Evolutionary conservation across 768 basidiomycete genomes (phyloP), one percentile per base, ranked within the genome.

Genomic region (Trichaptum fuscoviolaceum): DNA sequence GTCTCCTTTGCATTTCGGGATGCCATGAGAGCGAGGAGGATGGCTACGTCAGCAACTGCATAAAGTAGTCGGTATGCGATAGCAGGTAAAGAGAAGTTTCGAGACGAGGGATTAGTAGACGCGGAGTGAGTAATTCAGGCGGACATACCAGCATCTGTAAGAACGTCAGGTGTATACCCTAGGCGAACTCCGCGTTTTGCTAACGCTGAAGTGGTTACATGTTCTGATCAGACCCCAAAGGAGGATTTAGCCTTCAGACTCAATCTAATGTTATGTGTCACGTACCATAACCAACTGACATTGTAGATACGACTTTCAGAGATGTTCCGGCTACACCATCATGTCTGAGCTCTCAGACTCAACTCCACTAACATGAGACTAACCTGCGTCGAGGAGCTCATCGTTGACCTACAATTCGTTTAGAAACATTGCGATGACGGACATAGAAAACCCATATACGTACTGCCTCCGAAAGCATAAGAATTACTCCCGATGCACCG

Each of bases 1-100:
- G 85, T 85, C 68, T 87, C 81, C 3, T 87, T 87, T 4, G 81
- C 90, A 63, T 92, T 89, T n/a, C 97, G 84, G 63, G 89, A 84
- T 0, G 96, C 95, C 95, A 98, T 98, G 27, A 99, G 82, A 0
- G 88, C 89, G 15, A 99, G 85, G 92, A 98, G 94, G 57, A 96
- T 84, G 0, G 88, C 85, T 9, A 93, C 75, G 75, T 99, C 97
- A 20, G 97, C 96, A 24, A 97, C 96, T 95, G 64, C n/a, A 64
- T 3, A 68, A 58, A n/a, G 42, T 34, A n/a, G 42, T 30, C 60
- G 63, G 63, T 6, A 10, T 10, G 9, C 27, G 10, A 4, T 63
- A 5, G 15, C 15, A 12, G 63, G 1, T 15, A 20, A 35, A 62
- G 23, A 60, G n/a, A 61, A 25, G 23, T 6, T 58, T 12, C 12